These are phyloP conservation scores for Fusarium lateritium DNA, from an alignment of 2,329 filamentous ascomycete genomes.

Conservation along the genomic window DNA sequence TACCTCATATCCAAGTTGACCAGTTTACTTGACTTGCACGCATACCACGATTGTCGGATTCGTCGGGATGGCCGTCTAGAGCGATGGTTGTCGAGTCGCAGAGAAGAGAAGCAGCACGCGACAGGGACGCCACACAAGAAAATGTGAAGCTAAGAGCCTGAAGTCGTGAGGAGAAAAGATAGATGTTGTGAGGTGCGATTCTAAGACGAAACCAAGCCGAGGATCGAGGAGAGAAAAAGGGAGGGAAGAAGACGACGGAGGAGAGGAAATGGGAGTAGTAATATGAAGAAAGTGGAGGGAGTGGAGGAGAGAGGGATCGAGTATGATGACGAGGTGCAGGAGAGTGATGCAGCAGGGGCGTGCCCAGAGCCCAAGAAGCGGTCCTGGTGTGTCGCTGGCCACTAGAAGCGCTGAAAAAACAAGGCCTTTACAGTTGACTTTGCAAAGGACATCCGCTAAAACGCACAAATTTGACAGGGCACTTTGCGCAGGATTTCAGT, in stretches of 20 bases:
- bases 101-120: conserved; percentile 46
- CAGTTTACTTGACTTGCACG: conserved; percentile 41
- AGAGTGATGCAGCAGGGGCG: conserved; percentile 36
- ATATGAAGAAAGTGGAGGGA: conserved; percentile 45
- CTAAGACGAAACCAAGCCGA: conserved; percentile 44
- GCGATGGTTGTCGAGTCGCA: conserved; percentile 43
- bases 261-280: conserved; percentile 45
- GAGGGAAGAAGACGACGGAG: conserved; percentile 36
- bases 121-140: conserved; percentile 46
- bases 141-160: conserved; percentile 33
- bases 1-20: conserved; percentile 55
- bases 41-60: conserved; percentile 38
- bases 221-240: conserved; percentile 38
- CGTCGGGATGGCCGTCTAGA: conserved; percentile 44
- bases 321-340: conserved; percentile 51
- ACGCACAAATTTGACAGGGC: conserved; percentile 28
- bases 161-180: conserved; percentile 31
- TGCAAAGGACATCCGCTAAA: conserved; percentile 30
- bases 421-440: conserved; percentile 44
- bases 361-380: conserved; percentile 9
- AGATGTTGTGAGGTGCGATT: conserved; percentile 37
- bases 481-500: conserved; percentile 20
- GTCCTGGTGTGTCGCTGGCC: conserved; percentile 36
- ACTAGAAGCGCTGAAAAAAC: conserved; percentile 33
- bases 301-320: conserved; percentile 48